Evolutionary conservation across 148 eudicot species (phyloP).

Genomic region (Nyssa sinensis): DNA sequence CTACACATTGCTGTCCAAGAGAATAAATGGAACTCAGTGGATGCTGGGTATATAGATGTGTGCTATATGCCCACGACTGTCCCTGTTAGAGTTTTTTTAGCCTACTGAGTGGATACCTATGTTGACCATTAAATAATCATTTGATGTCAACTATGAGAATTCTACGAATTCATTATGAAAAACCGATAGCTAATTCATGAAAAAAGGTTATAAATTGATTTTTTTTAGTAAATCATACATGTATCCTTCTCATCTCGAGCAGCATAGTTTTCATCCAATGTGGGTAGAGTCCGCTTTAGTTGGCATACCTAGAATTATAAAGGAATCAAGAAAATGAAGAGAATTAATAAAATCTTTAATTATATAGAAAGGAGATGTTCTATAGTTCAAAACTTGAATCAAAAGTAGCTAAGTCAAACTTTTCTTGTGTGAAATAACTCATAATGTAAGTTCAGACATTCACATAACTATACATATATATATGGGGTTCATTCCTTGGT

Average conservation of each 20-base stretch:
- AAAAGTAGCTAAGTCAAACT: not conserved
- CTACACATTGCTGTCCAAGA: not conserved
- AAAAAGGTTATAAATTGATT: not conserved
- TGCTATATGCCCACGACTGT: not conserved
- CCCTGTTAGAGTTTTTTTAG: too few relatives aligned
- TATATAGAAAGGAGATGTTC: not conserved
- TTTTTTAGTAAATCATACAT: slow-evolving; percentile 40
- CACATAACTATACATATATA: not conserved
- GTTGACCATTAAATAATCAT: too few relatives aligned
- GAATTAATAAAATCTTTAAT: not conserved
- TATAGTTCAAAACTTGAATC: not conserved
- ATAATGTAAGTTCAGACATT: not conserved
- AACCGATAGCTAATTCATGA: not conserved
- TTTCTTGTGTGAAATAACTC: not conserved
- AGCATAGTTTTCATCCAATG: slow-evolving; percentile 77
- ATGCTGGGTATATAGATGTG: not conserved
- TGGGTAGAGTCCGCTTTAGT: slow-evolving; percentile 57
- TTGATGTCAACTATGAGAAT: not conserved
- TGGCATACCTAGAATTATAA: slow-evolving; percentile 47
- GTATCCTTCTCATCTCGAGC: slow-evolving; percentile 81
- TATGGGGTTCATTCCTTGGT: too few relatives aligned
- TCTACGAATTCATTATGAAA: not conserved
- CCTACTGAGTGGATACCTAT: not conserved
- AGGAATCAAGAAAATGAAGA: not conserved
- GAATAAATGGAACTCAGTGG: not conserved